A percentile compares a stretch with the other conserved stretches of the same genome.
Conservation (phyloP, 345 rosid genomes). For the Chamaenerion angustifolium region DNA sequence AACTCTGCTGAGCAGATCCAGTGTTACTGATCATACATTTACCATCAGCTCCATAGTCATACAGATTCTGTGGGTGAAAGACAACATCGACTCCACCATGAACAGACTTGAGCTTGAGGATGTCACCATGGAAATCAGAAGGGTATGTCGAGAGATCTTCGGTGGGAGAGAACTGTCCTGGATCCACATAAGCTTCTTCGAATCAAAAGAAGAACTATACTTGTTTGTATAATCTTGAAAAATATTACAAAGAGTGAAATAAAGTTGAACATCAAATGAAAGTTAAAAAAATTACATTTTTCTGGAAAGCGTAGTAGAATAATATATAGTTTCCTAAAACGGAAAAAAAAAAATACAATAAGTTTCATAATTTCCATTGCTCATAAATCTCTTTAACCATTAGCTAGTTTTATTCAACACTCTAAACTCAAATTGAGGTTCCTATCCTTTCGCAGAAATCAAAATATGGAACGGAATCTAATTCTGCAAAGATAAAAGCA, state of each 20-base stretch:
- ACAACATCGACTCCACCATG: conserved; percentile 49
- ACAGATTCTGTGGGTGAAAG: conserved; percentile 62
- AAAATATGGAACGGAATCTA: not conserved
- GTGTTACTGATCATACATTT: conserved; percentile 4
- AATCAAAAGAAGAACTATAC: not conserved
- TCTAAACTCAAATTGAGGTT: no score
- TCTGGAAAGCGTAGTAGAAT: no score
- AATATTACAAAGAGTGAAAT: no score
- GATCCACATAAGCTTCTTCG: conserved; percentile 42
- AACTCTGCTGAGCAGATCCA: not conserved
- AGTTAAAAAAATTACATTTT: no score
- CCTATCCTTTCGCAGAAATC: not conserved
- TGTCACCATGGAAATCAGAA: conserved; percentile 68
- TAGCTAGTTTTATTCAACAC: no score
- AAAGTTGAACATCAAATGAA: no score
- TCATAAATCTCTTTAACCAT: no score
- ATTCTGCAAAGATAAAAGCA: not conserved
- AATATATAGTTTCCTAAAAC: no score
- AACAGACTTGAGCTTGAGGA: conserved; percentile 42
- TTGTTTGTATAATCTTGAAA: no score
- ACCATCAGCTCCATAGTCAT: conserved; percentile 26
- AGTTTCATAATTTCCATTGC: no score
- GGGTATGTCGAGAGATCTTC: conserved; percentile 92
- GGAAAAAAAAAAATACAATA: no score
- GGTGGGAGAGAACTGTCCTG: conserved; percentile 87